A percentile compares a stretch with the other conserved stretches of the same genome.
Evolutionary conservation across 2,329 filamentous ascomycete species (phyloP).

Genomic region (Alternaria sp.): DNA sequence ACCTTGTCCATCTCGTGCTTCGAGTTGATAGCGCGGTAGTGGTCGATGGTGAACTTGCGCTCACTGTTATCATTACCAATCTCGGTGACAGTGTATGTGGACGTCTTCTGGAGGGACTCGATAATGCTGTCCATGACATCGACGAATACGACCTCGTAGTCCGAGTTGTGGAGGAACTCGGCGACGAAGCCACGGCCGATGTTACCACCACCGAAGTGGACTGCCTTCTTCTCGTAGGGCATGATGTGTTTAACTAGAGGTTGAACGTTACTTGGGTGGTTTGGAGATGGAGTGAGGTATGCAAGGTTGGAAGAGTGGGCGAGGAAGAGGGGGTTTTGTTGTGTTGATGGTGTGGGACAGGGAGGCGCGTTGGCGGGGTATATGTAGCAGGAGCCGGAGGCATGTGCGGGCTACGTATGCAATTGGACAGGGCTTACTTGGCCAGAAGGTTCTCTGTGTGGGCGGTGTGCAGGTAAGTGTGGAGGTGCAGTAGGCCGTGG

Average conservation of each 20-base stretch:
- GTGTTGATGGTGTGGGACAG: constrained; percentile 17
- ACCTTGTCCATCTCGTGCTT: constrained; percentile 83
- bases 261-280: constrained; percentile 30
- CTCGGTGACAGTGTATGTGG: constrained; percentile 90
- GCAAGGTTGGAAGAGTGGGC: constrained; percentile 7
- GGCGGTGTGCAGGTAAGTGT: constrained; percentile 37
- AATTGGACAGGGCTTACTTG: constrained; percentile 27
- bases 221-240: constrained; percentile 58
- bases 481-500: constrained; percentile 28
- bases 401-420: constrained; percentile 18
- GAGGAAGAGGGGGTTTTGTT: constrained; percentile 16
- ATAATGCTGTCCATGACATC: constrained; percentile 90
- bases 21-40: constrained; percentile 97
- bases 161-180: constrained; percentile 86
- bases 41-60: constrained; percentile 81
- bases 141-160: constrained; percentile 94
- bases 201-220: constrained; percentile 64
- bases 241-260: constrained; percentile 34
- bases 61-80: constrained; percentile 84
- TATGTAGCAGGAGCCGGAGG: constrained; percentile 37
- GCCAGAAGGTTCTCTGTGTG: constrained; percentile 29
- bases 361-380: constrained; percentile 35
- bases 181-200: constrained; percentile 61
- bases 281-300: constrained; percentile 9
- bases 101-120: constrained; percentile 75